Evolutionary conservation across 2,329 filamentous ascomycete species (phyloP), one percentile per base, ranked within the genome.

Genomic region (Trichoderma asperellum): DNA sequence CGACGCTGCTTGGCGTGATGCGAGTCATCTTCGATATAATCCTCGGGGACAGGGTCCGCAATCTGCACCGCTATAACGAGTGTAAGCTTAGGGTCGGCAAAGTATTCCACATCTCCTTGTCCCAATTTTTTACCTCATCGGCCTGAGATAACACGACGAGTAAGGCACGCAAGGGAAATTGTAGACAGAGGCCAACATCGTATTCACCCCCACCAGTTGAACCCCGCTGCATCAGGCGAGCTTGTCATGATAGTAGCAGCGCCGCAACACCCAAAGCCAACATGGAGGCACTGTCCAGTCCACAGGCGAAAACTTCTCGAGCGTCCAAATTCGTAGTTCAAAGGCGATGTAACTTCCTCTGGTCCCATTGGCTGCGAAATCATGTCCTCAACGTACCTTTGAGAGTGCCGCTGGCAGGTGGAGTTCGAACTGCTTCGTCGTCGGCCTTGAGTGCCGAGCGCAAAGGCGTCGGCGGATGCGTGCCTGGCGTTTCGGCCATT

Each of bases 11-110:
- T 80, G 69, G 73, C 63, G 27, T 74, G 69, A 40, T 74, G 74
- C 27, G 69, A 71, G 11, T 80, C 79, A 58, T 80, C 77, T 18
- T 81, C 79, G 40, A 76, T 71, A 37, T 74, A 73, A 10, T 73
- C 69, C 58, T 80, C 79, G 43, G 76, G 74, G 24, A 76, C 76
- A 21, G 86, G 85, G 73, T 88, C 86, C 58, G 86, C 83, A 70
- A 89, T 89, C 74, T 88, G 86, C 66, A 89, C 87, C 68, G 86
- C 86, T 80, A 69, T 53, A 40, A 37, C 27, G 29, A 61, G 56
- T 58, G 64, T 75, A 71, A 70, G 69, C 66, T 21, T 24, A 64
- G 52, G 40, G 21, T 34, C 52, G 27, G 34, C 58, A 40, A 24
- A 18, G 18, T 18, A 27, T 29, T 58, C 34, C 12, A 47, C 21